These are phyloP conservation scores for Hypoxylon fragiforme DNA, from an alignment of 495 filamentous ascomycete species.

Conservation along the genomic window DNA sequence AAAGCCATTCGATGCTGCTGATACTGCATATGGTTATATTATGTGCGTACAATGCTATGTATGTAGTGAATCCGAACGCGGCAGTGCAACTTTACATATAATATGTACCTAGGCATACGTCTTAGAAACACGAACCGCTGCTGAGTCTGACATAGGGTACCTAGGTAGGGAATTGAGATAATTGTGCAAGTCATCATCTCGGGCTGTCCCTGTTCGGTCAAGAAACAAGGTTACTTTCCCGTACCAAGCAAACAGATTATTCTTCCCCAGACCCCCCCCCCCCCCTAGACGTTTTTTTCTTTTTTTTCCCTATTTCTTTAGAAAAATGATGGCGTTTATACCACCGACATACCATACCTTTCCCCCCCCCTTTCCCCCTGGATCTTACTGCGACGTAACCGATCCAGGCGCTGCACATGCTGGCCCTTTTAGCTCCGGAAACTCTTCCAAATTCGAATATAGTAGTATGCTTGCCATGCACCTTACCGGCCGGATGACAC, in stretches of 20 bases:
- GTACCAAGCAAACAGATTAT: slow-evolving; percentile 30
- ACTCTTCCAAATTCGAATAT: slow-evolving; percentile 35
- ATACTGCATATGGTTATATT: no score
- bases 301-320: background rate
- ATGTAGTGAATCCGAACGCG: slow-evolving; percentile 22
- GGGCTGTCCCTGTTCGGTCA: slow-evolving; percentile 20
- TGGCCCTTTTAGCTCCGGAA: slow-evolving; percentile 32
- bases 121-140: slow-evolving; percentile 17
- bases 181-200: slow-evolving; percentile 27
- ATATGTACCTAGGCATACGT: background rate
- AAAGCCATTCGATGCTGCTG: background rate
- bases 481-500: slow-evolving; percentile 33
- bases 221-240: slow-evolving; percentile 31
- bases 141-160: slow-evolving; percentile 15
- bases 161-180: no score
- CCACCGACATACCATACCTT: slow-evolving; percentile 10
- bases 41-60: no score
- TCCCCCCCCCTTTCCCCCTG: slow-evolving; percentile 13
- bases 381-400: slow-evolving; percentile 36
- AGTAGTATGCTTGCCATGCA: slow-evolving; percentile 32
- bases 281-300: background rate
- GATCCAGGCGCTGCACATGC: slow-evolving; percentile 30
- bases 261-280: no score
- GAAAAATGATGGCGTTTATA: slow-evolving; percentile 9
- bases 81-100: slow-evolving; percentile 25